Evolutionary conservation across 129 eudicot genomes (phyloP), one percentile per base, ranked within the genome.

Genomic region (Flaveria ramosissima): DNA sequence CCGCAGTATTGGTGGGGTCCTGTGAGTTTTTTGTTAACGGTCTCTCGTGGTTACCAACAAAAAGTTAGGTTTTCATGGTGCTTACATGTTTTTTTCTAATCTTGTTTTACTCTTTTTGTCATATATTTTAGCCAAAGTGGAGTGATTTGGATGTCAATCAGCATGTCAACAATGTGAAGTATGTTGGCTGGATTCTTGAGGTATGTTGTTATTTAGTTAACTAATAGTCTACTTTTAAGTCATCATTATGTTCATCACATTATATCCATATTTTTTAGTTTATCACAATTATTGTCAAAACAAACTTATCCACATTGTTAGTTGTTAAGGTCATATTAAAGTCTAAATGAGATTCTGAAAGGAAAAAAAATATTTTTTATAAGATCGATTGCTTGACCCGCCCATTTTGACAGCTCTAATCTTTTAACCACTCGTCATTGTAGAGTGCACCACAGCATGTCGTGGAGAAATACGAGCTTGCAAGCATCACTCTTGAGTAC

Each of bases 131-230:
- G 99, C 97, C 99, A 59, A 86, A 88, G 77, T 95, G 97, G 97
- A 91, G 92, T 74, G 99, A 95, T 80, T 66, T 95, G 77, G 99
- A 95, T 88, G 93, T 95, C 63, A 95, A 95, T 55, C 97, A 86
- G 87, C 99, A 95, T 83, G 99, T 95, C 73, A 95, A 95, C 85
- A 95, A 95, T 82, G 97, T 95, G 71, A 95, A 95, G 71, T 95
- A 95, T 75, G 85, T 95, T 84, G 96, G 96, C 72, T 95, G 99
- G 99, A 83, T 95, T 57, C 92, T 95, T 71, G 99, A 95, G 97
- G 99, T 89, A 60, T 15, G 50, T 42, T 6, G 39, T 41, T 57
- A 57, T 21, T 9, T 57, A 57, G 15, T 9, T 57, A 27, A 57
- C 13, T n/a, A 9, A 57, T 57, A 9, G 15, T 8, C 32, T 57